Conservation (phyloP, 2,329 filamentous ascomycete genomes). For the Nakataea oryzae region DNA sequence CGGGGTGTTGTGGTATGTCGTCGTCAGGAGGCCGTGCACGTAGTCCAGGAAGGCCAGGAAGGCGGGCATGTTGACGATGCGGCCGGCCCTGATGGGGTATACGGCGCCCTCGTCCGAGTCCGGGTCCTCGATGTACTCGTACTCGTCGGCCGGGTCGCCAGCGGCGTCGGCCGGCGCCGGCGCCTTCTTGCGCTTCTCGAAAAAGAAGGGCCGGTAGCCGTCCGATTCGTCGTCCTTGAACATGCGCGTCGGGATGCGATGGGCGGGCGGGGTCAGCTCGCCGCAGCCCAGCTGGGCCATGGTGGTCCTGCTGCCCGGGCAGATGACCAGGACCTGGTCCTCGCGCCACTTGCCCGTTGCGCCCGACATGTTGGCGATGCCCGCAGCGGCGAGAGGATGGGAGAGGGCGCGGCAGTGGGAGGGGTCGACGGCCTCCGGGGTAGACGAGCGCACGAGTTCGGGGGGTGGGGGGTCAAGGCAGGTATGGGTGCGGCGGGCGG, state of each 20-base stretch:
- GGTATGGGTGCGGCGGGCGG: no score
- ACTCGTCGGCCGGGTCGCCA: slow-evolving; percentile 43
- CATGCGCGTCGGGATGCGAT: slow-evolving; percentile 87
- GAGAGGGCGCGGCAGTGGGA: background rate
- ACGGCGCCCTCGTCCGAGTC: slow-evolving; percentile 82
- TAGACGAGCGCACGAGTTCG: no score
- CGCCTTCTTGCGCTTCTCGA: slow-evolving; percentile 52
- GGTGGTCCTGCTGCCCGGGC: slow-evolving; percentile 78
- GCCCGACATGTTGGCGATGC: slow-evolving; percentile 34
- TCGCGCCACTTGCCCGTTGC: slow-evolving; percentile 51
- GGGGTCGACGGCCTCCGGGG: background rate
- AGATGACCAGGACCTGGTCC: slow-evolving; percentile 60
- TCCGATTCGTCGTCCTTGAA: slow-evolving; percentile 75
- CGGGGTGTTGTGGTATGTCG: slow-evolving; percentile 91
- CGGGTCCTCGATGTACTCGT: slow-evolving; percentile 77
- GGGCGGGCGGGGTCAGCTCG: slow-evolving; percentile 82
- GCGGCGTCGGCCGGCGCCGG: slow-evolving; percentile 15
- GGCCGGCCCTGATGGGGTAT: slow-evolving; percentile 68
- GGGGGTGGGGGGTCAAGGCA: background rate
- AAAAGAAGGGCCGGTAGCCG: slow-evolving; percentile 66
- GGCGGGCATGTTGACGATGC: slow-evolving; percentile 81
- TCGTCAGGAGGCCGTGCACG: slow-evolving; percentile 79
- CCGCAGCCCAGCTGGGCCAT: slow-evolving; percentile 83
- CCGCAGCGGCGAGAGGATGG: background rate
- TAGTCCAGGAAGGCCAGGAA: slow-evolving; percentile 92